Evolutionary conservation across 2,329 filamentous ascomycete genomes (phyloP), one percentile per base, ranked within the genome.

Genomic region (Colletotrichum higginsianum): DNA sequence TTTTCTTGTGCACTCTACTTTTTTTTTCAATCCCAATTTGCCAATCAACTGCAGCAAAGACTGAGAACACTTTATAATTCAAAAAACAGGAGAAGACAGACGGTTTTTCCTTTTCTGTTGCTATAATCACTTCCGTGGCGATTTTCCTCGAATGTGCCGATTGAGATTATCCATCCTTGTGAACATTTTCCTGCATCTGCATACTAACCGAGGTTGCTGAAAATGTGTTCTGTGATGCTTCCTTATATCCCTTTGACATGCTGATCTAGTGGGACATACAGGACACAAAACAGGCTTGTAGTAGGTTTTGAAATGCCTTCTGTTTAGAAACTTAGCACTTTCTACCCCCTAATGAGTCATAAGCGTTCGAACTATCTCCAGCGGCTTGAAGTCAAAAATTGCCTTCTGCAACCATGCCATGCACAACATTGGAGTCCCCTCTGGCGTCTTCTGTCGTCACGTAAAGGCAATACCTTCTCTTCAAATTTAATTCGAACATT

Each of bases 161-260:
- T 52, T 35, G 1, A 64, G 44, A 3, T 68, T 68, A 18, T 60
- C 46, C 44, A 50, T n/a, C 13, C 35, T 68, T 12, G 44, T 47
- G n/a, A 46, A 68, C 9, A 1, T 2, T 2, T 18, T 23, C 0
- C 11, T 12, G 26, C 66, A 68, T 3, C 35, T 44, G 26, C 66
- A 68, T 23, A 38, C 12, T 1, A 18, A 53, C 2, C 44, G 40
- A 16, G 52, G 52, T 4, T 23, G 30, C 1, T n/a, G 21, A n/a
- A 64, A 68, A 12, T 68, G 66, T 4, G 52, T 58, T 1, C n/a
- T 9, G 23, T n/a, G 53, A 2, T 68, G 66, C 2, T 44, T 68
- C 2, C 5, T 5, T 52, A 64, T 58, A 16, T 68, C 66, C 4
- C 66, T 26, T 8, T 47, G 42, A 46, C 52, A 58, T 0, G 66